Percentiles rank a stretch among this genome's conserved stretches.
Conservation (phyloP, 2,329 filamentous ascomycete species). For the Phoma herbarum region DNA sequence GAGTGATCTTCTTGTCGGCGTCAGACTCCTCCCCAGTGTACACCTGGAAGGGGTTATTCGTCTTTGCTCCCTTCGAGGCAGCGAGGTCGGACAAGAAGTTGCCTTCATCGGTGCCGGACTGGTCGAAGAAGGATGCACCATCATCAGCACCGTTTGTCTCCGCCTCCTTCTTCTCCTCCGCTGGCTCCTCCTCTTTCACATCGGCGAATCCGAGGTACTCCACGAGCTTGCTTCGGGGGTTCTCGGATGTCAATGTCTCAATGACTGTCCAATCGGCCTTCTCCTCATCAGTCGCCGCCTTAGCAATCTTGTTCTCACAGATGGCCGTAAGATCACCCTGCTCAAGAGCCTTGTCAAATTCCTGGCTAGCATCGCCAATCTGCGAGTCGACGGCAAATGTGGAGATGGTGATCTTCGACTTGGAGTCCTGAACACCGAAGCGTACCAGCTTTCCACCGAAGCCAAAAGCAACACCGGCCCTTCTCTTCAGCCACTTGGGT, state of each 20-base stretch:
- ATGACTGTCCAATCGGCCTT: slow-evolving; percentile 97
- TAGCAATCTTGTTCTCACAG: slow-evolving; percentile 78
- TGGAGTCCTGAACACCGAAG: slow-evolving; percentile 73
- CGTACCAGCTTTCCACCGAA: slow-evolving; percentile 93
- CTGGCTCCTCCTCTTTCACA: slow-evolving; percentile 53
- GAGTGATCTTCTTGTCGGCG: slow-evolving; percentile 86
- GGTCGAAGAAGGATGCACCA: slow-evolving; percentile 78
- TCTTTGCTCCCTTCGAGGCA: slow-evolving; percentile 89
- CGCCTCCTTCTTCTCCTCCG: slow-evolving; percentile 37
- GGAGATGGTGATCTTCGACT: slow-evolving; percentile 82
- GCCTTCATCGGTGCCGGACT: slow-evolving; percentile 73
- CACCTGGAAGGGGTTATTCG: slow-evolving; percentile 92
- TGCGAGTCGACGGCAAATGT: slow-evolving; percentile 89
- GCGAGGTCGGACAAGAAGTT: slow-evolving; percentile 87
- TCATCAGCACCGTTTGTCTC: slow-evolving; percentile 58
- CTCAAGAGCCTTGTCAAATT: slow-evolving; percentile 84
- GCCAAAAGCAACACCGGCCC: slow-evolving; percentile 87
- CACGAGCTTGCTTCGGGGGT: slow-evolving; percentile 84
- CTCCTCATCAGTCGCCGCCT: slow-evolving; percentile 85
- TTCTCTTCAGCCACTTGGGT: slow-evolving; percentile 89
- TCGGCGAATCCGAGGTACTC: slow-evolving; percentile 89
- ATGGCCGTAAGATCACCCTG: slow-evolving; percentile 79
- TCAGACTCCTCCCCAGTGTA: slow-evolving; percentile 84
- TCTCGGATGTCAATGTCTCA: slow-evolving; percentile 83
- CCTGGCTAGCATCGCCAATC: slow-evolving; percentile 82